A percentile compares a stretch with the other conserved stretches of the same genome.
Conservation (phyloP, 305 asterid genomes). For the Solanum chacoense region DNA sequence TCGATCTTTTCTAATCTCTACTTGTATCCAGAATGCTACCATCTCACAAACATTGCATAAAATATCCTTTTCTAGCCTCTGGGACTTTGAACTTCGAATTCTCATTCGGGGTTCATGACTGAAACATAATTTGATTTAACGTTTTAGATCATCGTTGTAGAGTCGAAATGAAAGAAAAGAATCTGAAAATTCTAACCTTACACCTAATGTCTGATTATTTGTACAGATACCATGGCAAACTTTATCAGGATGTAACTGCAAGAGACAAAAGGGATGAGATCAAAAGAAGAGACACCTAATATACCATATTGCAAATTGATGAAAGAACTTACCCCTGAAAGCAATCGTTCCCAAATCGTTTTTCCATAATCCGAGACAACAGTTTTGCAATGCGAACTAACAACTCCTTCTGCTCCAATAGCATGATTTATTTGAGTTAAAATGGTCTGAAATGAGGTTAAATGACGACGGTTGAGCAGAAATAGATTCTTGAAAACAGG, state of each 20-base stretch:
- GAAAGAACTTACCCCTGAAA: constrained; percentile 11
- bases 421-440: constrained; percentile 15
- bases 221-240: constrained; percentile 10
- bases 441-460: constrained; percentile 9
- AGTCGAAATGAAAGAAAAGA: not conserved
- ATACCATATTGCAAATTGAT: not conserved
- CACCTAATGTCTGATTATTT: not conserved
- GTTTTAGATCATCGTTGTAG: not conserved
- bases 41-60: constrained; percentile 20
- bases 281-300: not conserved
- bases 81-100: not conserved
- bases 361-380: not conserved
- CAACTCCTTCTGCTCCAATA: constrained; percentile 15
- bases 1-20: constrained; percentile 10
- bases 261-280: not conserved
- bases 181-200: constrained; percentile 9
- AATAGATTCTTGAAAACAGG: not conserved
- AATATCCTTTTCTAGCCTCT: not conserved
- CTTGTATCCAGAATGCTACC: constrained; percentile 24
- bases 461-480: not conserved
- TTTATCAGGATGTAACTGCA: constrained; percentile 11
- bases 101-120: not conserved
- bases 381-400: constrained; percentile 5
- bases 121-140: not conserved
- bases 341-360: constrained; percentile 12